Evolutionary conservation across 768 basidiomycete genomes (phyloP).

Genomic region (Daedalea quercina): DNA sequence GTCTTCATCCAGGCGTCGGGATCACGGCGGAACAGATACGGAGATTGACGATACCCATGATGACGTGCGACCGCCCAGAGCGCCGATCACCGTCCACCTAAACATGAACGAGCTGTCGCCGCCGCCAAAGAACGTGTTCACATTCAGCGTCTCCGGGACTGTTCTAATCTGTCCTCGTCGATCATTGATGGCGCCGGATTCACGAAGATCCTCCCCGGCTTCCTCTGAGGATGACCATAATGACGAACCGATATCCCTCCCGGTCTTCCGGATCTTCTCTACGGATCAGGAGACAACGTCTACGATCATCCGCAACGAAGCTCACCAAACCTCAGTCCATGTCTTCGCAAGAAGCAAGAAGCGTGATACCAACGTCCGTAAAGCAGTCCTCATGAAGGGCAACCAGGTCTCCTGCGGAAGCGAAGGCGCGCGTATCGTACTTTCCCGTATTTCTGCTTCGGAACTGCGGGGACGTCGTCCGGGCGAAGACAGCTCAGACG

Average conservation of each 20-base stretch:
- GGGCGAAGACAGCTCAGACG: slow-evolving; percentile 13
- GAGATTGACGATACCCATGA: slow-evolving; percentile 18
- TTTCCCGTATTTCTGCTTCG: slow-evolving; percentile 24
- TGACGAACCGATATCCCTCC: slow-evolving; percentile 50
- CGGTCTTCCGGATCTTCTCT: slow-evolving; percentile 62
- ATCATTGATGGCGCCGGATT: slow-evolving; percentile 6
- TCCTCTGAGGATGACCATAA: slow-evolving; percentile 25
- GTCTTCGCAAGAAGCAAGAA: slow-evolving; percentile 54
- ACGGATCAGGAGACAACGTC: slow-evolving; percentile 57
- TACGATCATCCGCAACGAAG: slow-evolving; percentile 54
- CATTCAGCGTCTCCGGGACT: slow-evolving; percentile 59
- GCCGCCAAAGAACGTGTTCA: slow-evolving; percentile 56
- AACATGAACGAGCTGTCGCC: slow-evolving; percentile 75
- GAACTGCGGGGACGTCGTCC: slow-evolving; percentile 5
- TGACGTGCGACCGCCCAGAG: slow-evolving; percentile 37
- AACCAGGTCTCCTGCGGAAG: slow-evolving; percentile 54
- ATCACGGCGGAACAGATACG: slow-evolving; percentile 12
- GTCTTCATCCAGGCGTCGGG: slow-evolving; percentile 28
- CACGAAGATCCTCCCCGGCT: slow-evolving; percentile 11
- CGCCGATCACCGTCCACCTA: slow-evolving; percentile 66
- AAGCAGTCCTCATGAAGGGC: slow-evolving; percentile 56
- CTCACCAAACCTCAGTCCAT: slow-evolving; percentile 46
- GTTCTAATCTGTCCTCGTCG: slow-evolving; percentile 47
- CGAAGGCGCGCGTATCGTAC: slow-evolving; percentile 51
- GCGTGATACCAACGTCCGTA: slow-evolving; percentile 53